Conservation (phyloP, 2,329 filamentous ascomycete species). For the Aspergillus neotritici region DNA sequence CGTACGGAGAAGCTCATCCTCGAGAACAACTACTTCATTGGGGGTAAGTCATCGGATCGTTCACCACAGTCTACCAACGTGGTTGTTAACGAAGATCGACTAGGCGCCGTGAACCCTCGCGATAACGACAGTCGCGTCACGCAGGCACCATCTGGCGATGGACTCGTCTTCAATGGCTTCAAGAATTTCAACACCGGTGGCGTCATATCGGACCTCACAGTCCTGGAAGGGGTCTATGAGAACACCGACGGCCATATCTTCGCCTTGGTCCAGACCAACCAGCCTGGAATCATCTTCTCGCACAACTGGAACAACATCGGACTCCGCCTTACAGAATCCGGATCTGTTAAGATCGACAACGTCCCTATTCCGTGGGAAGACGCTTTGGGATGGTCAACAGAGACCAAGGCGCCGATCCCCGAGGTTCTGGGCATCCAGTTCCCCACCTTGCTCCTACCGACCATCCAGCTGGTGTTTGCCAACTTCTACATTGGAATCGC, state of each 20-base stretch:
- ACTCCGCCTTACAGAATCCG: slow-evolving; percentile 59
- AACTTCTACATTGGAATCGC: slow-evolving; percentile 63
- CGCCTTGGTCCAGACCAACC: slow-evolving; percentile 53
- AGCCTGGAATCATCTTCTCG: slow-evolving; percentile 49
- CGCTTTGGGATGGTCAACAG: slow-evolving; percentile 55
- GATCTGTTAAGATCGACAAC: slow-evolving; percentile 55
- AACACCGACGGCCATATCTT: slow-evolving; percentile 58
- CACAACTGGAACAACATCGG: slow-evolving; percentile 63
- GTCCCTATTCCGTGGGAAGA: slow-evolving; percentile 55
- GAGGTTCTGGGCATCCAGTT: slow-evolving; percentile 51
- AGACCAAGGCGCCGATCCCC: slow-evolving; percentile 47
- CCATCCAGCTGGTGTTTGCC: slow-evolving; percentile 60
- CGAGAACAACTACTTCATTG: slow-evolving; percentile 60
- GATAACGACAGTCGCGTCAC: slow-evolving; percentile 51
- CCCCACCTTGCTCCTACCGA: slow-evolving; percentile 54
- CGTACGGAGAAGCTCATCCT: slow-evolving; percentile 54
- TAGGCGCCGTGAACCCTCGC: slow-evolving; percentile 57
- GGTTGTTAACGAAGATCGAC: too few relatives aligned
- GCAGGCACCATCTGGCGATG: slow-evolving; percentile 51
- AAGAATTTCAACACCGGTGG: slow-evolving; percentile 66
- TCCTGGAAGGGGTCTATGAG: slow-evolving; percentile 58
- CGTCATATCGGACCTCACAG: slow-evolving; percentile 60
- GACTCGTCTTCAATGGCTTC: slow-evolving; percentile 55
- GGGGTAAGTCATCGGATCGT: slow-evolving; percentile 28
- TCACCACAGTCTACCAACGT: too few relatives aligned